Base-by-base conservation (phyloP, 2,329 filamentous ascomycete species). In the Annulohypoxylon truncatum region DNA sequence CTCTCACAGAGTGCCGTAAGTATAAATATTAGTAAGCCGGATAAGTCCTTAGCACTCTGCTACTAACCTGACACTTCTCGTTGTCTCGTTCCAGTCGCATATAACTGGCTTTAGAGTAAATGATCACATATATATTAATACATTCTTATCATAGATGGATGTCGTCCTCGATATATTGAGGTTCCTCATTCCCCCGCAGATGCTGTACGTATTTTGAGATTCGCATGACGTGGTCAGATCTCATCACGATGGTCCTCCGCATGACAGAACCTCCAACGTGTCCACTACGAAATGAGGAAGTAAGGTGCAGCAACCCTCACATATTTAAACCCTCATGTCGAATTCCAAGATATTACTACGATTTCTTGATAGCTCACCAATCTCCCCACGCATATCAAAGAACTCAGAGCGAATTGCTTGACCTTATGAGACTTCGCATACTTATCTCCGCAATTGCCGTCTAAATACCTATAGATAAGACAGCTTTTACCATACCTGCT, bases 181-280 rank as follows among this genome's bases (percentile, higher is more conserved):
- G 38, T 35, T 10, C 33, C 18, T 13, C 50, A 51, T 47, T 15
- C 63, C 66, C 62, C 62, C 66, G 50, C 63, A 58, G n/a, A 54
- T 58, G 50, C 24, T 53, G 15, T 18, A 29, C 15, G 31, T 52
- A 58, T 53, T 42, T 59, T 18, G 35, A 24, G 54, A 58, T 61
- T 40, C 31, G 54, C 47, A 42, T 65, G 44, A 67, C 64, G 55
- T 69, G 55, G 50, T 63, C 31, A 48, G 57, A 67, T 65, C 61
- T 54, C 42, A 31, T 48, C 26, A 38, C 48, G 31, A 13, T 26
- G 7, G 22, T 56, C 53, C 26, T 57, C 22, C 35, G 4, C 8
- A 22, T 9, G 12, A 26, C 24, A 40, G 3, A 28, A 68, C 48
- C 47, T 53, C 22, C 52, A 67, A 61, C 67, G 67, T 69, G 67